Evolutionary conservation across 352 stramenopile genomes (phyloP).

Genomic region (Hyaloperonospora brassicae): DNA sequence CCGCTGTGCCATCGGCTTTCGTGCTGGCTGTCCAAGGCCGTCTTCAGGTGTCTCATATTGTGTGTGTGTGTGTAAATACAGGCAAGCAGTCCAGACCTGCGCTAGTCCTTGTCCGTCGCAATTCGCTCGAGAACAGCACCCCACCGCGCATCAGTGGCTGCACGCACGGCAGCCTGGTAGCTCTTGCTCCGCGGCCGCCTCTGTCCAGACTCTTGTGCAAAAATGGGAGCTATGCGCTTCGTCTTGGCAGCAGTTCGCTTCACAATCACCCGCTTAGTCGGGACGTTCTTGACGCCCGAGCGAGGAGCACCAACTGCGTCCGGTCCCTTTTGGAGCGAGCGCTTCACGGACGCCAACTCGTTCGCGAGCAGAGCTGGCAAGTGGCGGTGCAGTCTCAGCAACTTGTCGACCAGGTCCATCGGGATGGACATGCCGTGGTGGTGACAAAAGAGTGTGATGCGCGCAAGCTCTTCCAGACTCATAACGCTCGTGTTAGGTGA

Average conservation of each 20-base stretch:
- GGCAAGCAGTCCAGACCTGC: conserved; percentile 4
- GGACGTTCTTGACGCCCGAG: conserved; percentile 3
- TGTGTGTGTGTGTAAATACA: conserved; percentile 25
- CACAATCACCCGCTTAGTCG: conserved; percentile 8
- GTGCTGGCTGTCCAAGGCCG: too few species aligned
- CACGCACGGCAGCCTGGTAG: conserved; percentile 24
- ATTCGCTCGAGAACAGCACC: conserved; percentile 24
- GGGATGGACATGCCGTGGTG: conserved; percentile 40
- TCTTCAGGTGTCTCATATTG: background rate
- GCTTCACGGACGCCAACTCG: conserved; percentile 40
- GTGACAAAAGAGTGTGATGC: conserved; percentile 52
- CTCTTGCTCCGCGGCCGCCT: conserved; percentile 20
- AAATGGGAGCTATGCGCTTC: conserved; percentile 5
- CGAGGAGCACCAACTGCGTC: conserved; percentile 13
- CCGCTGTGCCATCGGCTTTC: too few species aligned
- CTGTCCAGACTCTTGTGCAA: conserved; percentile 4
- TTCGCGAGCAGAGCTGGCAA: conserved; percentile 33
- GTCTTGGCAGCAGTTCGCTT: conserved; percentile 16
- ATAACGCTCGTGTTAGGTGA: conserved; percentile 12
- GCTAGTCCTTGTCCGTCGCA: conserved; percentile 20
- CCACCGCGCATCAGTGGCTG: conserved; percentile 22
- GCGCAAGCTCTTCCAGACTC: conserved; percentile 37
- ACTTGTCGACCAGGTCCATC: conserved; percentile 25
- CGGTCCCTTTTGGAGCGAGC: conserved; percentile 24
- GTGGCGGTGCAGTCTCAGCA: conserved; percentile 36